phyloP scores from a whole-genome alignment of 176 grass and related monocot genomes.

The Carex pumila region DNA sequence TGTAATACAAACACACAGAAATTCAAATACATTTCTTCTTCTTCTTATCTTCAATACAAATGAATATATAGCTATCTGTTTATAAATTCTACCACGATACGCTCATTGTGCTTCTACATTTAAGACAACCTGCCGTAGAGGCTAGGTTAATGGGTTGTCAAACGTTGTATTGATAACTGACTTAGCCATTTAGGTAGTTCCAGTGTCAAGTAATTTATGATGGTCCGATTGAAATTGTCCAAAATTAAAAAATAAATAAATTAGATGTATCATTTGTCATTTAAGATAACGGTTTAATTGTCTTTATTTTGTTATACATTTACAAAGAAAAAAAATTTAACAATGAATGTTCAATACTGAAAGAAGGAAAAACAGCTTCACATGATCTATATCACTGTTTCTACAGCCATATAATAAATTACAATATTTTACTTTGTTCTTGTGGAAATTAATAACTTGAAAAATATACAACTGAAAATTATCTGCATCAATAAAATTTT shows the following conservation, averaged over 20 bases:
- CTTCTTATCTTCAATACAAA: no score
- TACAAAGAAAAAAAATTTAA: background rate
- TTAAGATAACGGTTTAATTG: background rate
- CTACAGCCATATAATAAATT: no score
- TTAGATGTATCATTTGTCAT: background rate
- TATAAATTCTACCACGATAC: background rate
- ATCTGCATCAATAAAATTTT: no score
- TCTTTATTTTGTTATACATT: background rate
- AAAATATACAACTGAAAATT: no score
- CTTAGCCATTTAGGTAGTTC: background rate
- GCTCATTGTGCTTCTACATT: background rate
- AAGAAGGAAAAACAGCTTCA: no score
- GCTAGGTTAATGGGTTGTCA: conserved; percentile 6
- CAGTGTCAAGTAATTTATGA: background rate
- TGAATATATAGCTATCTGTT: no score
- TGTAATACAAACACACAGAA: no score
- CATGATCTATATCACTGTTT: no score
- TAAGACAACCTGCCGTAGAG: conserved; percentile 12
- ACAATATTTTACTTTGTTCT: no score
- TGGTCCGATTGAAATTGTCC: background rate
- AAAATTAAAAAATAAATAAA: background rate
- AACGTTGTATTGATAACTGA: background rate
- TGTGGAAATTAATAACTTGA: no score
- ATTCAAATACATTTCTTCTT: no score
- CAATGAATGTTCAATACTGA: no score